Evolutionary conservation across 768 basidiomycete genomes (phyloP).

Genomic region (Amanita muscaria): DNA sequence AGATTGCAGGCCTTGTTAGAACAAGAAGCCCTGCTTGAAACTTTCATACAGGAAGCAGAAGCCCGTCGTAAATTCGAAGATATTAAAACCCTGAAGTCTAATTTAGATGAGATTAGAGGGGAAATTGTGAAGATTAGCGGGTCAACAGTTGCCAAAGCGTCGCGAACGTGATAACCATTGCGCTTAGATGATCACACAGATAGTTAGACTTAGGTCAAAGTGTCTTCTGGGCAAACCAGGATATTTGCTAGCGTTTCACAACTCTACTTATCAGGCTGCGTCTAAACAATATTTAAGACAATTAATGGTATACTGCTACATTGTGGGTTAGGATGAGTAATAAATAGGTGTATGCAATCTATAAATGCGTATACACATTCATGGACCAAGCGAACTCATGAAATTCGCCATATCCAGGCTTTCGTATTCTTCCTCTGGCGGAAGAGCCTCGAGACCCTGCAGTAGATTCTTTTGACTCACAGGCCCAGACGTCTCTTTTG

Average conservation of each 20-base stretch:
- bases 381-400: slow-evolving; percentile 73
- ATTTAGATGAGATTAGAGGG: slow-evolving; percentile 70
- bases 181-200: not conserved
- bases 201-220: no score
- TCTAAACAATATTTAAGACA: slow-evolving; percentile 4
- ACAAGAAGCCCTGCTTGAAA: slow-evolving; percentile 87
- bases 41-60: slow-evolving; percentile 86
- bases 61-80: slow-evolving; percentile 93
- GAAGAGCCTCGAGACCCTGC: slow-evolving; percentile 86
- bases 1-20: slow-evolving; percentile 83
- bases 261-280: not conserved
- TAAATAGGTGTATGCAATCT: no score
- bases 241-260: no score
- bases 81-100: slow-evolving; percentile 72
- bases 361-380: no score
- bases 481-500: slow-evolving; percentile 46
- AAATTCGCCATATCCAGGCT: slow-evolving; percentile 80
- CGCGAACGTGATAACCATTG: not conserved
- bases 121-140: slow-evolving; percentile 71
- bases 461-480: slow-evolving; percentile 76
- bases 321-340: slow-evolving; percentile 1
- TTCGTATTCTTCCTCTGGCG: slow-evolving; percentile 88
- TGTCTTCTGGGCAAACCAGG: no score
- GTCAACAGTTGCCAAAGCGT: slow-evolving; percentile 6
- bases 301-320: slow-evolving; percentile 1